A percentile compares a stretch with the other conserved stretches of the same genome.
Evolutionary conservation across 2,329 filamentous ascomycete genomes (phyloP).

Genomic region (Fusarium citri): DNA sequence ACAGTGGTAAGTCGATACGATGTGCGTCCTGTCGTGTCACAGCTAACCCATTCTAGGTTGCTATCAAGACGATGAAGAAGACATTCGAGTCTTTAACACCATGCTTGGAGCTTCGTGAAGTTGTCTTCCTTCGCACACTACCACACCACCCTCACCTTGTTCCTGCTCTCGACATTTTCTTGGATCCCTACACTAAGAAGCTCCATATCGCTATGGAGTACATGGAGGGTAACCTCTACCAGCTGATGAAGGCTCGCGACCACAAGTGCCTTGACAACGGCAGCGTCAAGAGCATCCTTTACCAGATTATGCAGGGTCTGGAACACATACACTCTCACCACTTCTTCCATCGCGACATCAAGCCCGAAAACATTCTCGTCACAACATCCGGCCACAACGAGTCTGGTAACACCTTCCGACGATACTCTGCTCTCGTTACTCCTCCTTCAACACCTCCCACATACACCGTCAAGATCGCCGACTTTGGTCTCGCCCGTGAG

Average conservation of each 20-base stretch:
- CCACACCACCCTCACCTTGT: conserved; percentile 92
- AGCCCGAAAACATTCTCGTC: conserved; percentile 98
- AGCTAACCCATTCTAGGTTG: conserved; percentile 71
- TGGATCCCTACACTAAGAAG: conserved; percentile 95
- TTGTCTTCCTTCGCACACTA: conserved; percentile 93
- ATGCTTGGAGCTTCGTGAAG: conserved; percentile 93
- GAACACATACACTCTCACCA: conserved; percentile 97
- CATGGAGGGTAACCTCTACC: conserved; percentile 99
- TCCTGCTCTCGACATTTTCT: conserved; percentile 97
- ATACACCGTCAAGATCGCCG: conserved; percentile 98
- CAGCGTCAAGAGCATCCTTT: conserved; percentile 97
- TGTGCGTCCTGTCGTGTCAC: conserved; percentile 25
- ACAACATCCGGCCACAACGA: conserved; percentile 90
- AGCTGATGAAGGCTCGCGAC: conserved; percentile 97
- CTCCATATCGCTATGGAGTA: conserved; percentile 99
- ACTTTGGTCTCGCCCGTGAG: conserved; percentile 97
- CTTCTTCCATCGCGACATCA: conserved; percentile 99
- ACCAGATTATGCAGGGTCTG: conserved; percentile 94
- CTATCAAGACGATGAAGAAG: conserved; percentile 99
- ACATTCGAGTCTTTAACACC: conserved; percentile 92
- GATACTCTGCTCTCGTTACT: conserved; percentile 93
- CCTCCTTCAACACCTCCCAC: conserved; percentile 92
- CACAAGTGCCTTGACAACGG: conserved; percentile 91
- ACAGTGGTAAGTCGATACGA: conserved; percentile 78
- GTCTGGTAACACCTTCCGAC: conserved; percentile 83